Evolutionary conservation across 495 filamentous ascomycete genomes (phyloP).

Genomic region (Penicillium paradoxum): DNA sequence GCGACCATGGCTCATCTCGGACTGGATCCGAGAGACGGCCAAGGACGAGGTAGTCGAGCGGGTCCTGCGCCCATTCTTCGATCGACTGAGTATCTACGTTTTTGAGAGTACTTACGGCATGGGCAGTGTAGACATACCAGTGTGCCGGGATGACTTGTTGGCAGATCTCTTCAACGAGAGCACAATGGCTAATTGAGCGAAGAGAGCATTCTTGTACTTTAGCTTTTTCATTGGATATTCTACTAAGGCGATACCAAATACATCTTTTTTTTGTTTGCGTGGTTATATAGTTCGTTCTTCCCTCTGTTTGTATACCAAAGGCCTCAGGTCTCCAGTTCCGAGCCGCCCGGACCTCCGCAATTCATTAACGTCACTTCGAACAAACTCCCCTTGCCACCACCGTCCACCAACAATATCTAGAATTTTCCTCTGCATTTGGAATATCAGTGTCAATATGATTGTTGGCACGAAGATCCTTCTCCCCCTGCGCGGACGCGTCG

Average conservation of each 20-base stretch:
- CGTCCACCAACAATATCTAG: constrained; percentile 5
- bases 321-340: constrained; percentile 7
- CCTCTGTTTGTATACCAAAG: constrained; percentile 1
- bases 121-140: constrained; percentile 61
- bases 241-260: constrained; percentile 2
- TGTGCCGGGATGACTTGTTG: constrained; percentile 64
- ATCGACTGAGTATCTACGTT: constrained; percentile 80
- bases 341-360: constrained; percentile 19
- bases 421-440: not conserved
- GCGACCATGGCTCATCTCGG: constrained; percentile 40
- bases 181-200: constrained; percentile 40
- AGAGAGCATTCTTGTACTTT: not conserved
- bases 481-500: constrained; percentile 23
- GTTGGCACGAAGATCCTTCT: constrained; percentile 18
- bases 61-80: constrained; percentile 83
- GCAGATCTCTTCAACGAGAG: constrained; percentile 81
- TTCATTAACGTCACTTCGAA: constrained; percentile 32
- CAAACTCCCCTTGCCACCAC: constrained; percentile 14
- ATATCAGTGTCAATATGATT: constrained; percentile 21
- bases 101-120: constrained; percentile 92
- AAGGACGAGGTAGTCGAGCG: constrained; percentile 69
- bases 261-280: not conserved
- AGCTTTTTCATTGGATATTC: not conserved
- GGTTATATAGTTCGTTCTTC: constrained; percentile 8
- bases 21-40: constrained; percentile 43